A percentile compares a stretch with the other conserved stretches of the same genome.
phyloP scores from a whole-genome alignment of 1,284 basidiomycete genomes.

The Thelephora terrestris region DNA sequence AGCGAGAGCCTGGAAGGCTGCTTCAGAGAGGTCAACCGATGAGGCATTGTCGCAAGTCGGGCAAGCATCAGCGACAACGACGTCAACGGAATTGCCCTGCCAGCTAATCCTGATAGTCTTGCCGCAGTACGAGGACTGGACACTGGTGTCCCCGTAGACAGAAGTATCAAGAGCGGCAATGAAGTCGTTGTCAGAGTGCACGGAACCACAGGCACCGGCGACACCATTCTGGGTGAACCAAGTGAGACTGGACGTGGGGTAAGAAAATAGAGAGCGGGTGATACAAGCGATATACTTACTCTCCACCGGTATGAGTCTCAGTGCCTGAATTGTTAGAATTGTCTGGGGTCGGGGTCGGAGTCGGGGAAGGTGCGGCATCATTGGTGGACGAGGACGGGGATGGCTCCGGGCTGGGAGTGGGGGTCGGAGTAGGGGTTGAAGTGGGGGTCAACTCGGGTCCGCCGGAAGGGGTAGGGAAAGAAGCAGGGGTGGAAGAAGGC shows the following conservation, averaged over 20 bases:
- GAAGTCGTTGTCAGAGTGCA: constrained; percentile 53
- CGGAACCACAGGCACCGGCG: constrained; percentile 66
- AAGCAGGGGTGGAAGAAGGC: constrained; percentile 7
- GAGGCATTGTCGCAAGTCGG: constrained; percentile 62
- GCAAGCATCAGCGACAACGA: constrained; percentile 71
- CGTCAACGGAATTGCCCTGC: constrained; percentile 49
- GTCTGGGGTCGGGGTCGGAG: constrained; percentile 12
- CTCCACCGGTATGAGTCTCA: constrained; percentile 28
- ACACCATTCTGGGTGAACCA: constrained; percentile 49
- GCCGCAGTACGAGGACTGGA: constrained; percentile 52
- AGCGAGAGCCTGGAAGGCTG: constrained; percentile 60
- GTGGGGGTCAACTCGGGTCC: constrained; percentile 3
- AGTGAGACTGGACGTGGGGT: constrained; percentile 13
- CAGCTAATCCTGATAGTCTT: constrained; percentile 57
- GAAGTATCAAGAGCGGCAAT: constrained; percentile 38
- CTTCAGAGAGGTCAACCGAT: constrained; percentile 76
- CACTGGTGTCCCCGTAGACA: constrained; percentile 41
- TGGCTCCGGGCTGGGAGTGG: constrained; percentile 13
- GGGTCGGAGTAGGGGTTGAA: constrained; percentile 3
- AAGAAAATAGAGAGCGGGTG: neutral
- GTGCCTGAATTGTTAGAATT: constrained; percentile 11
- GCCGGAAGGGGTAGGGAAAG: constrained; percentile 10
- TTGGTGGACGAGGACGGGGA: constrained; percentile 10
- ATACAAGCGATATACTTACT: constrained; percentile 27
- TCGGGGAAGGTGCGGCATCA: constrained; percentile 1